phyloP scores from a whole-genome alignment of 257 asterid species.

The Mitragyna speciosa region DNA sequence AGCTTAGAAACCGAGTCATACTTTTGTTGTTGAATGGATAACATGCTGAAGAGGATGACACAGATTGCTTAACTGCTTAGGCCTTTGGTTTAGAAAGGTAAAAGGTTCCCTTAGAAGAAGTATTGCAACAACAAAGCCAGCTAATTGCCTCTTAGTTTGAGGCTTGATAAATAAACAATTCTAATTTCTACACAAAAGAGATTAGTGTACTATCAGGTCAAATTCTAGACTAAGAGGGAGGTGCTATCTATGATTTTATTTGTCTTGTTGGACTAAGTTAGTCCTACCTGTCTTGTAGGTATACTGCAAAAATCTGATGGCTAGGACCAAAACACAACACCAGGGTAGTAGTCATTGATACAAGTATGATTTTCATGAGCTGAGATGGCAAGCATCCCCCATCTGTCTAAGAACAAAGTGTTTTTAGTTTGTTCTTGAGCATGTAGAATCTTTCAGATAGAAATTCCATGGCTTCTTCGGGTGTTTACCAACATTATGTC shows the following conservation, averaged over 20 bases:
- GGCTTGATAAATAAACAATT: constrained; percentile 8
- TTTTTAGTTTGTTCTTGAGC: background rate
- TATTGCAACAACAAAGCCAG: constrained; percentile 40
- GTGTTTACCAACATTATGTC: constrained; percentile 19
- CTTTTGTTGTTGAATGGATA: constrained; percentile 6
- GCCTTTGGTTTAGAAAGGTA: background rate
- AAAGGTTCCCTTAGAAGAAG: constrained; percentile 15
- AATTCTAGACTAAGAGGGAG: constrained; percentile 37
- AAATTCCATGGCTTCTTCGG: background rate
- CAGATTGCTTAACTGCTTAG: constrained; percentile 34
- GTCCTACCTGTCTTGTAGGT: constrained; percentile 50
- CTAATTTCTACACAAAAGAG: constrained; percentile 9
- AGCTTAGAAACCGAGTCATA: constrained; percentile 17
- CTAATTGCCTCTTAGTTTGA: constrained; percentile 33
- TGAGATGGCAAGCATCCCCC: constrained; percentile 12
- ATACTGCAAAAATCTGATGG: constrained; percentile 41
- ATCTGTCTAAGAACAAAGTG: background rate
- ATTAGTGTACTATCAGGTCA: constrained; percentile 34
- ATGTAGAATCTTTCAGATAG: constrained; percentile 15
- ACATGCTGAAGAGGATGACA: constrained; percentile 43
- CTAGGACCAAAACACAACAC: constrained; percentile 32
- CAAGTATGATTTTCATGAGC: background rate
- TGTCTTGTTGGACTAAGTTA: background rate
- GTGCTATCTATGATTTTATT: background rate
- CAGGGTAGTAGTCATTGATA: background rate